Base-by-base conservation (phyloP, 2,329 filamentous ascomycete species). In the Didymella exigua region DNA sequence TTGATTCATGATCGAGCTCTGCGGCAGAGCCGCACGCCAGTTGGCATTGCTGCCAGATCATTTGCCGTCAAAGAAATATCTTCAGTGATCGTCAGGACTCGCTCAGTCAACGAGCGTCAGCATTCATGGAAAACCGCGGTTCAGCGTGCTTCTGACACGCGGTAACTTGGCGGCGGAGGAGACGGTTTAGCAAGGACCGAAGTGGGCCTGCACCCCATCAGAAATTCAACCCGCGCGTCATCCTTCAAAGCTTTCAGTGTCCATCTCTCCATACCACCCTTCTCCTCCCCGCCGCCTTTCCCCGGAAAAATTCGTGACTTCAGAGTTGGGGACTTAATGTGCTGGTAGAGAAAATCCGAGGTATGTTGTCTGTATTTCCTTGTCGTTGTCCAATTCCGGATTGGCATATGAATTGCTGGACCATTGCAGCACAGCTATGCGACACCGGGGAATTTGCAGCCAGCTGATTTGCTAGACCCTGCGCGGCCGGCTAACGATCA, bases 241-340 rank as follows among this genome's bases (percentile, higher is more conserved):
- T 56, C 54, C 30, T 56, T 56, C 48, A 56, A 56, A 56, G 54
- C 54, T 48, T 56, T 51, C 43, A 37, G 31, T 24, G 37, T 40
- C 48, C 54, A 48, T 44, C 43, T 50, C 54, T 52, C 54, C 48
- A 44, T 48, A 43, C 52, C 31, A 33, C 38, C 11, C 48, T 40
- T 31, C n/a, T 56, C 52, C 54, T 43, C 54, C 48, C 38, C 54
- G 54, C 48, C 43, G 33, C 43, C 27, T 18, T 51, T 47, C 48
- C 48, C 54, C 54, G 54, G 54, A 56, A 56, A 56, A 56, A 43
- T 56, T 51, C 48, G 26, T 24, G 33, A 43, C 43, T 46, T 36
- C 29, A 31, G 46, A 14, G 42, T 30, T 42, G 46, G 34, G 24
- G 41, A 31, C 46, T 47, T 40, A 26, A 26, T 46, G 52, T 55